Conservation (phyloP, 2,329 filamentous ascomycete species). For the Exophiala sp. region DNA sequence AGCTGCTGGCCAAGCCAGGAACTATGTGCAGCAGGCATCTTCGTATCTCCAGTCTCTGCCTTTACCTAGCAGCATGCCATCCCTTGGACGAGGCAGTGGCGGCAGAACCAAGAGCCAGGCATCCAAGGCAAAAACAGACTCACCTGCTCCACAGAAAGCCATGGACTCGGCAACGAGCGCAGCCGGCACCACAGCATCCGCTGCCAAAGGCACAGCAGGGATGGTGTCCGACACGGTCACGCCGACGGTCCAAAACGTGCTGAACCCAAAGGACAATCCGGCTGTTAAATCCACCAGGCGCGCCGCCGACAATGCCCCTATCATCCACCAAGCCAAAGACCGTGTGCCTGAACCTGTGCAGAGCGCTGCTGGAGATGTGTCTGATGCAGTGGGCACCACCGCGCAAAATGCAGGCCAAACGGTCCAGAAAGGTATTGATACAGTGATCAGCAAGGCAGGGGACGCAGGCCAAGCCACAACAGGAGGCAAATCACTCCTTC, state of each 20-base stretch:
- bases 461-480: slow-evolving; percentile 14
- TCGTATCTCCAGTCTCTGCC: slow-evolving; percentile 25
- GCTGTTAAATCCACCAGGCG: slow-evolving; percentile 20
- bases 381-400: slow-evolving; percentile 15
- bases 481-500: neutral
- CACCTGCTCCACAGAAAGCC: slow-evolving; percentile 4
- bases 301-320: slow-evolving; percentile 13
- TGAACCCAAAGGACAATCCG: slow-evolving; percentile 25
- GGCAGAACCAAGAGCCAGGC: slow-evolving; percentile 29
- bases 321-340: slow-evolving; percentile 25
- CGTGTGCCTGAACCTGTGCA: slow-evolving; percentile 16
- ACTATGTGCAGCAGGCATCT: slow-evolving; percentile 25
- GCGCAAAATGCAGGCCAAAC: slow-evolving; percentile 21
- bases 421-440: slow-evolving; percentile 14
- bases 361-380: slow-evolving; percentile 10
- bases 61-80: slow-evolving; percentile 20
- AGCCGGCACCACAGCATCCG: slow-evolving; percentile 13
- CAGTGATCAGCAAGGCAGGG: slow-evolving; percentile 8
- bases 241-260: slow-evolving; percentile 23
- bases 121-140: slow-evolving; percentile 28
- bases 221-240: slow-evolving; percentile 18
- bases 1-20: slow-evolving; percentile 10
- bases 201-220: slow-evolving; percentile 18
- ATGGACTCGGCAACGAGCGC: slow-evolving; percentile 16
- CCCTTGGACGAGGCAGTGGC: slow-evolving; percentile 8